Percentiles rank a stretch among this genome's conserved stretches.
Evolutionary conservation across 2,329 filamentous ascomycete species (phyloP).

Genomic region (Aspergillus puulaauensis): DNA sequence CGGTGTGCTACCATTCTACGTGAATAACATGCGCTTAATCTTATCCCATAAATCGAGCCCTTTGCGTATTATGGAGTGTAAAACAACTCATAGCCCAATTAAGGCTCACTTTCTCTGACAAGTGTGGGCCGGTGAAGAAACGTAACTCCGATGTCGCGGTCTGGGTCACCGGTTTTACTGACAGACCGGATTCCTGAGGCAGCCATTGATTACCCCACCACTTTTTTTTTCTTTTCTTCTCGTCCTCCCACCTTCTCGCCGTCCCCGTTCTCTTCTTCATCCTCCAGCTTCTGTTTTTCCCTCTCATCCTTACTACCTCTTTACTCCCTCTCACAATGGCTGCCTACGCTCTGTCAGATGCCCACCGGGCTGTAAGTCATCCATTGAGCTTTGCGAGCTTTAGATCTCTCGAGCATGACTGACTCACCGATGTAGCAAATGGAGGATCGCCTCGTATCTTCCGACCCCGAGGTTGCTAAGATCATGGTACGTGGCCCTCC

Average conservation of each 20-base stretch:
- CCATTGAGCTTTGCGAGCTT: background rate
- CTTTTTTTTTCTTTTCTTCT: slow-evolving; percentile 11
- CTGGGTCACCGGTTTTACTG: slow-evolving; percentile 5
- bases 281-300: slow-evolving; percentile 1
- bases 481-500: slow-evolving; percentile 74
- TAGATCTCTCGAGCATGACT: slow-evolving; percentile 24
- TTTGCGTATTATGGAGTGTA: background rate
- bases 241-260: slow-evolving; percentile 4
- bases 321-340: slow-evolving; percentile 36
- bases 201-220: slow-evolving; percentile 14
- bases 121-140: slow-evolving; percentile 4
- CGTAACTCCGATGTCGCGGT: slow-evolving; percentile 17
- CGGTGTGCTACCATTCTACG: background rate
- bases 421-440: slow-evolving; percentile 68
- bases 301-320: slow-evolving; percentile 9
- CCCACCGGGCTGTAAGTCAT: slow-evolving; percentile 63
- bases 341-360: slow-evolving; percentile 64
- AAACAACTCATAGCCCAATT: background rate
- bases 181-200: slow-evolving; percentile 11
- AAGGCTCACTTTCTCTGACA: background rate
- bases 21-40: background rate
- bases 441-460: slow-evolving; percentile 88
- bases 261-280: slow-evolving; percentile 5
- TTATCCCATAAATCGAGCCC: background rate
- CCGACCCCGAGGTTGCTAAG: slow-evolving; percentile 88